Base-by-base conservation (phyloP, 2,329 filamentous ascomycete species). In the Lachnellula willkommii region DNA sequence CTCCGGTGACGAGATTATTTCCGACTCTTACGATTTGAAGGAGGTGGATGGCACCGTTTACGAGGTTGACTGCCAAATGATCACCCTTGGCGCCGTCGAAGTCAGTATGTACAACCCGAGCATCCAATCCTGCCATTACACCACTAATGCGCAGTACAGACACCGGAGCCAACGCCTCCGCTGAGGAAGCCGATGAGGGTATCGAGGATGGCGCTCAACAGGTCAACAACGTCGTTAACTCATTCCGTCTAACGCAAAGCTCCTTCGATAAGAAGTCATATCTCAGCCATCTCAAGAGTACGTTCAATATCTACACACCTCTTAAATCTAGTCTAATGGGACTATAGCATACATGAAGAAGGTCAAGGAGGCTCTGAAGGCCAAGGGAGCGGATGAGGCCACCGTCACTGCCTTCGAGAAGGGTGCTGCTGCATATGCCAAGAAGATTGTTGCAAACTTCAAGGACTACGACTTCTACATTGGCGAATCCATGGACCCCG, bases 401-500 rank as follows among this genome's bases (percentile, higher is more conserved):
- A 81, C 84, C 59, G 78, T 96, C 75, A 82, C 84, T 66, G 80
- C 79, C 20, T 96, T 96, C 78, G 87, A 96, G 82, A 83, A 79
- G 65, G 85, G 85, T 67, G 92, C 91, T 57, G 72, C 77, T 63
- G 75, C 65, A 54, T 95, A 83, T 72, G 87, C 89, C 75, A 96
- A 95, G 80, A 84, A 83, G 71, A 80, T 96, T 65, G 78, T 87
- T 58, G 77, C 72, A 73, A 93, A 90, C 79, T 96, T 96, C 82
- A 92, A 95, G 80, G 90, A 97, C 80, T 95, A 87, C 75, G 93
- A 97, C 75, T 93, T 96, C 77, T 89, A 88, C 77, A 90, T 88
- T 68, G 92, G 93, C 78, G 87, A 94, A 81, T 88, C 84, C 68
- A 95, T 95, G 90, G 84, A 95, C 77, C 86, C 88, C 68, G 89